Evolutionary conservation across 1,284 basidiomycete genomes (phyloP), one percentile per base, ranked within the genome.

Genomic region (Malassezia pachydermatis): DNA sequence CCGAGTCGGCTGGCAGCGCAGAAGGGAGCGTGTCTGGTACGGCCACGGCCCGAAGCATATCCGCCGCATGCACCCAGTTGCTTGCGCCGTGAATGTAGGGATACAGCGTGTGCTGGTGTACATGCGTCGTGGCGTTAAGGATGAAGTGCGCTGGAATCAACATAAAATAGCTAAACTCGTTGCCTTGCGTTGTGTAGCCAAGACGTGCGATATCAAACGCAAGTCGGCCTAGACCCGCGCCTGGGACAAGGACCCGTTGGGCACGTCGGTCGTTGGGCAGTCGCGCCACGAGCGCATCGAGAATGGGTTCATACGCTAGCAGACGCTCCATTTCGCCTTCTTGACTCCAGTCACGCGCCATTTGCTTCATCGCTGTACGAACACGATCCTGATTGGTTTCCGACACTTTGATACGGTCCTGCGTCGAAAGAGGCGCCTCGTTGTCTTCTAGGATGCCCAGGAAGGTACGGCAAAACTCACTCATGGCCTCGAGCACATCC

Each of bases 91-190:
- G 65, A 3, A 71, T 52, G 28, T 59, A 65, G 3, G 68, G 68
- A 32, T 65, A 71, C 38, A 71, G 51, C 19, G 47, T 41, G 44
- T 70, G 64, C 46, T 65, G 49, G 11, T 48, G 41, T 2, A 54
- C 36, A 10, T 30, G 25, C 4, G 33, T 44, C 22, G 65, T 57
- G 49, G 63, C 62, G 54, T 71, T 71, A 43, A 71, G 64, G 23
- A 71, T 56, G 43, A 65, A 63, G 50, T 68, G 64, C n/a, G 64
- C 62, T 2, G 65, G 58, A 5, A 70, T 55, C 16, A 70, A 60
- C 67, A 70, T 70, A 55, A 58, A 65, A 44, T 66, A 67, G 55
- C 59, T 62, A 38, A 70, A 71, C 41, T 71, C 68, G 57, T 71
- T 71, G 46, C 65, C 68, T 43, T 71, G 68, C 25, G 55, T 59